A percentile compares a stretch with the other conserved stretches of the same genome.
Evolutionary conservation across 352 stramenopile species (phyloP).

Genomic region (Globisporangium viniferum): DNA sequence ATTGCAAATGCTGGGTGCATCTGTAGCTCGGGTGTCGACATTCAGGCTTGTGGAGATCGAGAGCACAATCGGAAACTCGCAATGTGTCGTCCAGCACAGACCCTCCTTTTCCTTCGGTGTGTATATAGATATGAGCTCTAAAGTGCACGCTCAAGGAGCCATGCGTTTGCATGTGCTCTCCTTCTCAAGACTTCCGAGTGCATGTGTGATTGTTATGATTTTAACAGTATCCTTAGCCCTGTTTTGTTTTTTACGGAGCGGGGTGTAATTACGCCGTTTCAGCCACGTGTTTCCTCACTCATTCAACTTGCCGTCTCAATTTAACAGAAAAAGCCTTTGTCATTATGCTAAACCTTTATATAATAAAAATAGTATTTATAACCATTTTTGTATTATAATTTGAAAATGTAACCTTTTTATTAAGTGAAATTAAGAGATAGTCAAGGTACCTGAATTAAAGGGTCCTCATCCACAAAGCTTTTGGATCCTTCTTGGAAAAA

Average conservation of each 20-base stretch:
- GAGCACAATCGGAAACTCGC: no score
- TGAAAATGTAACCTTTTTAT: not conserved
- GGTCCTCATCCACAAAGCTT: not conserved
- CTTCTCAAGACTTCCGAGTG: no score
- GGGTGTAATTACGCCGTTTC: not conserved
- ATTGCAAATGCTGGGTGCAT: no score
- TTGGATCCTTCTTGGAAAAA: slow-evolving; percentile 4
- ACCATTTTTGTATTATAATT: no score
- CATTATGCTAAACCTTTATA: not conserved
- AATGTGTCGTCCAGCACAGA: no score
- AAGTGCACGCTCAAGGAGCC: no score
- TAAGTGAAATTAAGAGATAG: not conserved
- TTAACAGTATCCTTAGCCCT: not conserved
- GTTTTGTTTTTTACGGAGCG: not conserved
- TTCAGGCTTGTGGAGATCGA: no score
- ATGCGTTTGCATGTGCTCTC: no score
- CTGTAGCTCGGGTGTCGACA: no score
- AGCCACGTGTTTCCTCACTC: not conserved
- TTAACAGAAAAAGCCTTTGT: not conserved
- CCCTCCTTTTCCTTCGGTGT: no score
- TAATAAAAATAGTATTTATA: not conserved
- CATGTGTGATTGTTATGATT: not conserved
- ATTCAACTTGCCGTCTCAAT: not conserved
- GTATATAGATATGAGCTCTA: no score
- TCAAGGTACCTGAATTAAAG: not conserved